phyloP scores from a whole-genome alignment of 148 eudicot species.

The Rhododendron mucronatum region DNA sequence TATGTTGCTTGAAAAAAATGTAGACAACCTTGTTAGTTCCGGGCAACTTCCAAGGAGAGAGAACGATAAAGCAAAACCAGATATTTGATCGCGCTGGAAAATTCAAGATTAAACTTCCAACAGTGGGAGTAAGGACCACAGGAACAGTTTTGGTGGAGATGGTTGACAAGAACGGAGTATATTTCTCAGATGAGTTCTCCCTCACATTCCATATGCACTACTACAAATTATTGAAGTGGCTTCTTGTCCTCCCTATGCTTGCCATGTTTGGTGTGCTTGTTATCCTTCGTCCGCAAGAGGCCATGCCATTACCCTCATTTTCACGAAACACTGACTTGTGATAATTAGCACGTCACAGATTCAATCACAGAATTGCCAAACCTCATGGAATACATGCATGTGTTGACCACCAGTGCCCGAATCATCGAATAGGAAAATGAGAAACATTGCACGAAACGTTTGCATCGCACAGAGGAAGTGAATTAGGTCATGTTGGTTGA shows the following conservation, averaged over 20 bases:
- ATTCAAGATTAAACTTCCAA: conserved; percentile 78
- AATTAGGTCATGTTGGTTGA: background rate
- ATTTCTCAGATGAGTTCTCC: conserved; percentile 89
- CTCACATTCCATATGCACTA: conserved; percentile 88
- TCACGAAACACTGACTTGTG: conserved; percentile 80
- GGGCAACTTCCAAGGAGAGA: conserved; percentile 93
- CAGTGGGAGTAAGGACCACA: conserved; percentile 81
- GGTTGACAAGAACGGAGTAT: conserved; percentile 69
- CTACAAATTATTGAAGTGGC: conserved; percentile 92
- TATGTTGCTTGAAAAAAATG: conserved; percentile 10
- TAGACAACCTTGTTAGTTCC: conserved; percentile 83
- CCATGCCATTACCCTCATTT: conserved; percentile 86
- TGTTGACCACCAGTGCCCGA: background rate
- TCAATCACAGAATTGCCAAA: background rate
- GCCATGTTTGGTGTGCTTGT: conserved; percentile 88
- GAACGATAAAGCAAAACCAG: conserved; percentile 71
- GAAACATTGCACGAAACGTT: background rate
- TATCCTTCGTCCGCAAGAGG: conserved; percentile 84
- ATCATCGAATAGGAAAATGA: background rate
- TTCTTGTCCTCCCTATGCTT: conserved; percentile 88
- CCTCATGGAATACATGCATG: background rate
- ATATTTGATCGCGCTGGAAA: conserved; percentile 56
- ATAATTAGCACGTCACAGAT: conserved; percentile 9
- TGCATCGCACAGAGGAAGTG: background rate
- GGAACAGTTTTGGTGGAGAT: conserved; percentile 90